Percentiles rank a stretch among this genome's conserved stretches.
Conservation (phyloP, 2,329 filamentous ascomycete species). For the Incumbomyces lentus region DNA sequence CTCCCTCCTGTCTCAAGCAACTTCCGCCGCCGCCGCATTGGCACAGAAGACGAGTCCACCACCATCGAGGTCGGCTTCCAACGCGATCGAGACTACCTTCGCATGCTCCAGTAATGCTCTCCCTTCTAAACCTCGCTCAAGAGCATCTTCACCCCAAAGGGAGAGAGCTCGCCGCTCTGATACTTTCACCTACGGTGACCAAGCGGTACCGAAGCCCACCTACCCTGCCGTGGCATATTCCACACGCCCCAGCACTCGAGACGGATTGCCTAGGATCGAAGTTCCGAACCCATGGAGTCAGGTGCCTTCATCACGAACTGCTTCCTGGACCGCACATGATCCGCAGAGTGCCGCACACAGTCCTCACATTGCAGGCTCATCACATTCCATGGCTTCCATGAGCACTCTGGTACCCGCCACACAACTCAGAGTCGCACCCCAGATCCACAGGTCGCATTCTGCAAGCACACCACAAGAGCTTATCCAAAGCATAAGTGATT, state of each 20-base stretch:
- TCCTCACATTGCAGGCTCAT: not conserved
- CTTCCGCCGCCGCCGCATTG: constrained; percentile 14
- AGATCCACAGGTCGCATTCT: constrained; percentile 6
- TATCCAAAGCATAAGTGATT: not conserved
- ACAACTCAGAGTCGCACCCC: not conserved
- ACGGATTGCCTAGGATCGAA: not conserved
- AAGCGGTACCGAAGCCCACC: not conserved
- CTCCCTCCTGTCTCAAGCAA: constrained; percentile 18
- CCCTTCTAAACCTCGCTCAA: not conserved
- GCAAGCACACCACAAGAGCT: not conserved
- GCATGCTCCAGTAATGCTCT: not conserved
- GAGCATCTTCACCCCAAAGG: not conserved
- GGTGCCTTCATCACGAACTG: not conserved
- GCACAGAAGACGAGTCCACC: constrained; percentile 15
- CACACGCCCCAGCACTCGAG: not conserved
- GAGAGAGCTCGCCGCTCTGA: not conserved
- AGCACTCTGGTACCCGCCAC: not conserved
- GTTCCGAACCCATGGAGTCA: not conserved
- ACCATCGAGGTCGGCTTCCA: constrained; percentile 7
- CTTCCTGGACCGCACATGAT: constrained; percentile 4
- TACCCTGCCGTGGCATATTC: not conserved
- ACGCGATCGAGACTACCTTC: not conserved
- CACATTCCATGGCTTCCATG: not conserved
- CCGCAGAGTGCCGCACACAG: not conserved
- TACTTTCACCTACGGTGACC: constrained; percentile 2